Evolutionary conservation across 1,284 basidiomycete species (phyloP).

Genomic region (Microbotryum silenes-acaulis): DNA sequence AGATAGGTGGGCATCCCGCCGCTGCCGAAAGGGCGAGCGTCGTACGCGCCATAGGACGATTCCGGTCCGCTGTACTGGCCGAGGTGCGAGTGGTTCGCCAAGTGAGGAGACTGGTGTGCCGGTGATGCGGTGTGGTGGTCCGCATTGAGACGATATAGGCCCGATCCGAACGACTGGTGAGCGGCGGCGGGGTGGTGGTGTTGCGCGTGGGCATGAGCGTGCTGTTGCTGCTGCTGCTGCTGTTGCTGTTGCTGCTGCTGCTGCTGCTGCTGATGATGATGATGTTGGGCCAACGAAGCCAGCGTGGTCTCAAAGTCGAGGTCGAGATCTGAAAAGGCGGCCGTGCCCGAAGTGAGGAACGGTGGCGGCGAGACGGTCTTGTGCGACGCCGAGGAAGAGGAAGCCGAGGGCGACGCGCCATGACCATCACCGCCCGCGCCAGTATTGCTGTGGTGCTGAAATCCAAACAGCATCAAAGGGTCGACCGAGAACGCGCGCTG

Average conservation of each 20-base stretch:
- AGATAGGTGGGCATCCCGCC: too few relatives aligned
- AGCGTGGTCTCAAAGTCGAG: constrained; percentile 25
- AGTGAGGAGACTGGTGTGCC: background rate
- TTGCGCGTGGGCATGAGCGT: background rate
- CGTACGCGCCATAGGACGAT: too few relatives aligned
- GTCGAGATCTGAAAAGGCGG: constrained; percentile 16
- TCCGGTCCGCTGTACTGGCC: too few relatives aligned
- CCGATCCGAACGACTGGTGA: constrained; percentile 3
- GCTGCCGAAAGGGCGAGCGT: too few relatives aligned
- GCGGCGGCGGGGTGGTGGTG: background rate
- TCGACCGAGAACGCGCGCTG: constrained; percentile 1
- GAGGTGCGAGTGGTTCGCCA: background rate
- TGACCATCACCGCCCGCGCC: too few relatives aligned
- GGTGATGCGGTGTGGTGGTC: background rate
- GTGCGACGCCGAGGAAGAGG: too few relatives aligned
- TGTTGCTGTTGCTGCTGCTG: background rate
- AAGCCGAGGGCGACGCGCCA: too few relatives aligned
- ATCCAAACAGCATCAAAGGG: constrained; percentile 1
- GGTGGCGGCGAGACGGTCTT: background rate
- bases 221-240: background rate
- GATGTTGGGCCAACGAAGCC: background rate
- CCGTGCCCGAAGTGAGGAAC: too few relatives aligned
- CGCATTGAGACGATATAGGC: background rate
- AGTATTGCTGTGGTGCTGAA: background rate
- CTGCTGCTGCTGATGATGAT: background rate